Evolutionary conservation across 768 basidiomycete species (phyloP).

Genomic region (Calocera cornea): DNA sequence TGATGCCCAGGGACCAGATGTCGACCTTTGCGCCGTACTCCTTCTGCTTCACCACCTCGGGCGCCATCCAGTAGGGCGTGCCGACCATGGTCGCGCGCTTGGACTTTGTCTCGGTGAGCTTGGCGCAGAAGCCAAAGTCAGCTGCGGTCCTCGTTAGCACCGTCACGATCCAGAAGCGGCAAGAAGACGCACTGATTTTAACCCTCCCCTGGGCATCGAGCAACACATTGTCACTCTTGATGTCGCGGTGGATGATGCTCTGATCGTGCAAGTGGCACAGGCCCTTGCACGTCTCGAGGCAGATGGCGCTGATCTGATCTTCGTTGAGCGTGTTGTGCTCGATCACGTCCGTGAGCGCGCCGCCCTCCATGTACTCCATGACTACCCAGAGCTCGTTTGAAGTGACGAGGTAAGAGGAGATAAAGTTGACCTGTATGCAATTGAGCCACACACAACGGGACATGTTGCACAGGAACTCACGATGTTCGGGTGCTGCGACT

Average conservation of each 20-base stretch:
- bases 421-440: constrained; percentile 49
- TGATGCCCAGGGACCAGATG: constrained; percentile 93
- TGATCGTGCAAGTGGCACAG: constrained; percentile 85
- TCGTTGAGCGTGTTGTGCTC: constrained; percentile 92
- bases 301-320: constrained; percentile 88
- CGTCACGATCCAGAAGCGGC: background rate
- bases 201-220: constrained; percentile 84
- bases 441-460: background rate
- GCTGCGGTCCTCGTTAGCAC: constrained; percentile 35
- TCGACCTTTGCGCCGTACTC: constrained; percentile 95
- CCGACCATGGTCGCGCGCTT: constrained; percentile 98
- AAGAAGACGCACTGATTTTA: constrained; percentile 73
- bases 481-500: constrained; percentile 91
- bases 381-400: constrained; percentile 89
- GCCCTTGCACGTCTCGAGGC: constrained; percentile 92
- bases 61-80: constrained; percentile 98
- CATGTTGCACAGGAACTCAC: constrained; percentile 19
- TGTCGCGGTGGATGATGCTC: constrained; percentile 91
- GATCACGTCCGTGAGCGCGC: constrained; percentile 92
- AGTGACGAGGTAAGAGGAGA: constrained; percentile 81
- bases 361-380: constrained; percentile 99
- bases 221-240: constrained; percentile 92
- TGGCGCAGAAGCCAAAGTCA: constrained; percentile 94
- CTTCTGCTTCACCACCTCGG: constrained; percentile 95
- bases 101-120: constrained; percentile 89